Percentiles rank a stretch among this genome's conserved stretches.
Conservation (phyloP, 352 stramenopile species). For the Phytophthora parvispora region DNA sequence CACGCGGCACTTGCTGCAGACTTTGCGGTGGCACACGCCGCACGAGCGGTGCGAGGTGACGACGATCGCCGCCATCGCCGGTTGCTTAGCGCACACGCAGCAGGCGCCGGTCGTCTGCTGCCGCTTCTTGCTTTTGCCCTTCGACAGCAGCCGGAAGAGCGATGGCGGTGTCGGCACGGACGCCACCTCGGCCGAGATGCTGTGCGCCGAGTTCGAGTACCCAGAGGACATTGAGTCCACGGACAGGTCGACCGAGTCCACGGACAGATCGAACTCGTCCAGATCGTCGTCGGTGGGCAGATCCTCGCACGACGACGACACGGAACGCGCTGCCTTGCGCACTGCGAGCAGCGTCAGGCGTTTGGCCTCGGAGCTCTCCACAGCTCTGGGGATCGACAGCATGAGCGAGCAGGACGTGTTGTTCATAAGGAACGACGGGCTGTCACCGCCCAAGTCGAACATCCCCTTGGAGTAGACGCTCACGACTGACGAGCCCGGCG, state of each 20-base stretch:
- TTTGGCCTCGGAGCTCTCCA: conserved; percentile 54
- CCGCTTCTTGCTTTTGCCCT: conserved; percentile 19
- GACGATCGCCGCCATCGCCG: conserved; percentile 32
- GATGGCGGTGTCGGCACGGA: conserved; percentile 7
- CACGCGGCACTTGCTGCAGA: conserved; percentile 66
- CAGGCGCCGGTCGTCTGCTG: conserved; percentile 21
- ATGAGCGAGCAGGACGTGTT: conserved; percentile 53
- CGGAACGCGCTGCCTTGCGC: conserved; percentile 23
- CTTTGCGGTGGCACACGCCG: conserved; percentile 41
- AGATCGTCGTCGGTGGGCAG: too few relatives aligned
- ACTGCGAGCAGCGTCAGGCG: conserved; percentile 50
- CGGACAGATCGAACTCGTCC: conserved; percentile 11
- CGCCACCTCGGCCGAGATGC: conserved; percentile 13
- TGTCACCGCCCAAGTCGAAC: conserved; percentile 56
- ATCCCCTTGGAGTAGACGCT: conserved; percentile 64
- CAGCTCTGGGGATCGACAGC: conserved; percentile 37
- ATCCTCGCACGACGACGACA: conserved; percentile 6
- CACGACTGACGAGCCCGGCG: conserved; percentile 33
- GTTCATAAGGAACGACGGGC: conserved; percentile 52
- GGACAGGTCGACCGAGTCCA: too few relatives aligned
- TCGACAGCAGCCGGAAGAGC: conserved; percentile 20
- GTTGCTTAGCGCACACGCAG: conserved; percentile 38
- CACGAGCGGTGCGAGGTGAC: conserved; percentile 38
- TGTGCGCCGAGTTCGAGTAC: conserved; percentile 24
- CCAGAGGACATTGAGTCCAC: too few relatives aligned